phyloP scores from a whole-genome alignment of 352 stramenopile species.

The Pythium sukuiense region DNA sequence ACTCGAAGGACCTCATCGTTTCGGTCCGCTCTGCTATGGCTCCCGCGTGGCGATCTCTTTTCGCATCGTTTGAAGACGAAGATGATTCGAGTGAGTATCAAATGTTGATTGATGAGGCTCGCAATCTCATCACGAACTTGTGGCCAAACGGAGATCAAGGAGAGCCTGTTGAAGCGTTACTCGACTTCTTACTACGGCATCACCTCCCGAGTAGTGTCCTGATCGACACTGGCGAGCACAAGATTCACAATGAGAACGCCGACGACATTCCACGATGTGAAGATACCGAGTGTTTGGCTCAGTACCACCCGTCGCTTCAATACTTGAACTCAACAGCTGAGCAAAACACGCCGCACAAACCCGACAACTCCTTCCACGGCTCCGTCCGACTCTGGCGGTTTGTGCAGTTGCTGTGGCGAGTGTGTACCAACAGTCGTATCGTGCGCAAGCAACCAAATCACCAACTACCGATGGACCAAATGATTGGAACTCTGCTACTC shows the following conservation, averaged over 20 bases:
- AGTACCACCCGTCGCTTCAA: conserved; percentile 11
- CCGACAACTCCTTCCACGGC: conserved; percentile 13
- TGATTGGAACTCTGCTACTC: not conserved
- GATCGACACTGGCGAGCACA: not conserved
- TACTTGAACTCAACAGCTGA: conserved; percentile 11
- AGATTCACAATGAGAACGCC: not conserved
- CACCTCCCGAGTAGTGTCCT: not conserved
- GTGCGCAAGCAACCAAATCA: not conserved
- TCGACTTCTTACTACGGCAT: conserved; percentile 1
- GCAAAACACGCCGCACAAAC: conserved; percentile 1
- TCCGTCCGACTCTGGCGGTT: conserved; percentile 21
- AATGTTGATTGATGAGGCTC: not conserved
- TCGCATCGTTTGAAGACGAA: not conserved
- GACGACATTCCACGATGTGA: not conserved
- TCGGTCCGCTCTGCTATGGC: not conserved
- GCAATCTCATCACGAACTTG: not conserved
- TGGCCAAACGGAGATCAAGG: not conserved
- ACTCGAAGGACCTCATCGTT: not conserved
- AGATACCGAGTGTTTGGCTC: too few relatives aligned
- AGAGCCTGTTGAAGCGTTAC: not conserved
- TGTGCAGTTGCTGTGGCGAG: conserved; percentile 15
- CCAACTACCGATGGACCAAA: not conserved
- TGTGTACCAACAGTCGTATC: not conserved
- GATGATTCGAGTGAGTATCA: not conserved
- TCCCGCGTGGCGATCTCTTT: not conserved